phyloP scores from a whole-genome alignment of 2,329 filamentous ascomycete species.

The Fusarium metavorans region DNA sequence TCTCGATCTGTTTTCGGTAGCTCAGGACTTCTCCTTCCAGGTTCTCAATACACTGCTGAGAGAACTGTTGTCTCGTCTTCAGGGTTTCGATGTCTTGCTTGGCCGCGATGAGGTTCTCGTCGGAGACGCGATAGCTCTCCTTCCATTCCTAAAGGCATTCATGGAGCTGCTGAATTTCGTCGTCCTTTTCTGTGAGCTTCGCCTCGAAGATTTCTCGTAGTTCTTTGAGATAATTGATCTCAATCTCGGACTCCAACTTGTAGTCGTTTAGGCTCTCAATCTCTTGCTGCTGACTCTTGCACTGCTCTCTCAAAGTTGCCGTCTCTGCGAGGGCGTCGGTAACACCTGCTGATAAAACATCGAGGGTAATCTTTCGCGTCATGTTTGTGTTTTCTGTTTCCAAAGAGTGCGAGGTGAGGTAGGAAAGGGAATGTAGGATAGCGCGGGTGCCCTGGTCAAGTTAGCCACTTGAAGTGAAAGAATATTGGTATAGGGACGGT shows the following conservation, averaged over 20 bases:
- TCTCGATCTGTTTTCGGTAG: neutral
- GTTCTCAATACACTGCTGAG: neutral
- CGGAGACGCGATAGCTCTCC: neutral
- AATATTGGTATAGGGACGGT: neutral
- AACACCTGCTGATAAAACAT: neutral
- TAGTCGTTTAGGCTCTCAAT: conserved; percentile 1
- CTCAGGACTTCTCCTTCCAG: neutral
- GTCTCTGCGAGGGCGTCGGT: neutral
- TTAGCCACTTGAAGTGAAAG: neutral
- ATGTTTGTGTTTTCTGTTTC: neutral
- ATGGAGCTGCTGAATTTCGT: neutral
- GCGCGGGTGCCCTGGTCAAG: neutral
- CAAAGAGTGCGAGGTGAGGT: neutral
- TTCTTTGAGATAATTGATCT: neutral
- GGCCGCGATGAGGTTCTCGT: neutral
- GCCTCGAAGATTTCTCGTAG: neutral
- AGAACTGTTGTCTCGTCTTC: neutral
- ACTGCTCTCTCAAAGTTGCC: neutral
- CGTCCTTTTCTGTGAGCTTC: conserved; percentile 1
- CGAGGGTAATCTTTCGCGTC: neutral
- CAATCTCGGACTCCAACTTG: neutral
- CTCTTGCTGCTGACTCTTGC: neutral
- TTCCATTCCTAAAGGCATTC: neutral
- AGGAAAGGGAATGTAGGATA: neutral
- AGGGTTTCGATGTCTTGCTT: neutral